Base-by-base conservation (phyloP, 2,329 filamentous ascomycete genomes). In the Purpureocillium takamizusanense region DNA sequence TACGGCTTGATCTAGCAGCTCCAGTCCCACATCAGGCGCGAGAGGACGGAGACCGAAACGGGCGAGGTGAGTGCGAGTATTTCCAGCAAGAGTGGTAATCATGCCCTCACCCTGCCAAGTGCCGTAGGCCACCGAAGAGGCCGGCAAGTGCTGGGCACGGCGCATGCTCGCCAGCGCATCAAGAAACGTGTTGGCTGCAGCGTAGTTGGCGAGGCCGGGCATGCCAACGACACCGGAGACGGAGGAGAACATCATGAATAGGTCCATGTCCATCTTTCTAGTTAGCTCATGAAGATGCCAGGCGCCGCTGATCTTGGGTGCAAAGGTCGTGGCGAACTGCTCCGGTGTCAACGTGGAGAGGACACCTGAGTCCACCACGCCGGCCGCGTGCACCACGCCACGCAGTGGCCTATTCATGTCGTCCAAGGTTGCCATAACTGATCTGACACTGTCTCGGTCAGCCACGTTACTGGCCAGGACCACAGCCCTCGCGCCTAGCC, bases 181-280 rank as follows among this genome's bases (percentile, higher is more conserved):
- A 39, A 63, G 48, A 45, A 58, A 69, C 14, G 54, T 52, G 43
- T 67, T 67, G 13, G 53, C 62, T 1, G 63, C 60, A 8, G 54
- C 48, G 43, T 69, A 69, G 42, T 61, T 63, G 40, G 53, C 51
- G 38, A 65, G 61, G 1, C 49, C 52, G 3, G 51, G 43, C 29
- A 53, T 49, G 9, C 59, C 63, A 8, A 61, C 41, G 9, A 59
- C 43, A n/a, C 54, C 54, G 0, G 52, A 52, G 4, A 60, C 47
- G 8, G 63, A 67, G 5, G 52, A 56, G 39, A 52, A 47, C 23
- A 58, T 42, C 21, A 55, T 37, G 40, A 66, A 66, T 49, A 67
- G 56, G 35, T 60, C 55, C 2, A 60, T 49, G 14, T 43, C 41
- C 14, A 44, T 33, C 9, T 43, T 33, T 9, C 23, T 29, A 4